These are phyloP conservation scores for Umbelopsis ramanniana DNA, from an alignment of 192 early-diverging fungal genomes.

Conservation along the genomic window DNA sequence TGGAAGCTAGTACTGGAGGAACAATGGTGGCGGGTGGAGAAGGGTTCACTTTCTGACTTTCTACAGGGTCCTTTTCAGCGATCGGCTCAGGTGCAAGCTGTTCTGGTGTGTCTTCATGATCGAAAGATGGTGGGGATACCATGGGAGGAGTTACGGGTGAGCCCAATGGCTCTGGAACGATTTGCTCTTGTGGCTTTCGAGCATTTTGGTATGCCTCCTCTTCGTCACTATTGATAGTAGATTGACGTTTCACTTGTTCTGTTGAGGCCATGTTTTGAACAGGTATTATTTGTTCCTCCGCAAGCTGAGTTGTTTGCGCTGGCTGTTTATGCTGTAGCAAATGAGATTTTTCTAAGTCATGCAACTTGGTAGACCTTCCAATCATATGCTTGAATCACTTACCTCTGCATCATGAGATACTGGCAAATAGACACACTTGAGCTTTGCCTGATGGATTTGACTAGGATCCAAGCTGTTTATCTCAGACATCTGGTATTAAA, in stretches of 20 bases:
- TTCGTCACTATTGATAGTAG: constrained; percentile 1
- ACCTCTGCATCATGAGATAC: not conserved
- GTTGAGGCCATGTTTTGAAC: not conserved
- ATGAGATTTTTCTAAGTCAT: too few relatives aligned
- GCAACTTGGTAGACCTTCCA: not conserved
- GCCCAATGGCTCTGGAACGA: not conserved
- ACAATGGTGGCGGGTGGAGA: not conserved
- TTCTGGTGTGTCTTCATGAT: not conserved
- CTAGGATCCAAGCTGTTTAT: not conserved
- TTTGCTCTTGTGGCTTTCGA: not conserved
- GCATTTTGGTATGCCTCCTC: constrained; percentile 4
- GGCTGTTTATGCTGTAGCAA: not conserved
- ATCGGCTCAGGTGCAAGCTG: not conserved
- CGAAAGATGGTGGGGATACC: not conserved
- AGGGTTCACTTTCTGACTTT: too few relatives aligned
- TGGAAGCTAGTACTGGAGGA: not conserved
- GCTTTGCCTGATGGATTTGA: constrained; percentile 15
- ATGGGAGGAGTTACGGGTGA: not conserved
- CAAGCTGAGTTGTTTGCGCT: not conserved
- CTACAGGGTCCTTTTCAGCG: not conserved
- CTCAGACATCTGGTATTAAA: not conserved
- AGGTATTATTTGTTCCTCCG: not conserved
- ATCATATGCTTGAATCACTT: not conserved
- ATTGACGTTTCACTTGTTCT: not conserved
- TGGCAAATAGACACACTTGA: constrained; percentile 2